Base-by-base conservation (phyloP, 108 stramenopile genomes). In the Nitzschia putrida region DNA sequence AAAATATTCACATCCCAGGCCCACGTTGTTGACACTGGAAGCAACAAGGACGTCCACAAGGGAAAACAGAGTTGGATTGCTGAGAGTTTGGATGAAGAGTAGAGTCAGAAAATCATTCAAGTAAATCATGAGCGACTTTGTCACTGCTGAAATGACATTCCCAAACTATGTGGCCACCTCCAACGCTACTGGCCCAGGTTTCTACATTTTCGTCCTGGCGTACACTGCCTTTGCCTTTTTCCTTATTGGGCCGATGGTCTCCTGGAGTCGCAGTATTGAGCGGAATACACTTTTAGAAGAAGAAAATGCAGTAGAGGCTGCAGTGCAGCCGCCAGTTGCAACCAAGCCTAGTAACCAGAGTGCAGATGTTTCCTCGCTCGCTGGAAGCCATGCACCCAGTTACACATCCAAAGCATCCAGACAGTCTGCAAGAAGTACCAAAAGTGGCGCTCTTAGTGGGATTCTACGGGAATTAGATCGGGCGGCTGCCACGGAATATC, bases 121-220 rank as follows among this genome's bases (percentile, higher is more conserved):
- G 29, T 34, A 34, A 4, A 34, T 3, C n/a, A 34, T 34, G 29
- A 34, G 29, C 29, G 29, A 34, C 29, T 34, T 34, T 4, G 29
- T 34, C 4, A 34, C 29, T 34, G 29, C 29, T 49, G 47, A 18
- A 5, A 16, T 59, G 37, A 50, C 72, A 0, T 80, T 80, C 29
- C 61, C 64, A 18, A 21, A 61, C 21, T 80, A 80, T 63, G 16
- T 49, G 7, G 61, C 64, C 4, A 21, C 29, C 8, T 44, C 79
- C 7, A 53, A 71, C 22, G 26, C 65, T 49, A 65, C 79, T 3
- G 69, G 68, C 0, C 40, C 47, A 2, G 50, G 66, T 0, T 75
- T 75, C 43, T 75, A 75, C 45, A 45, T 47, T 22, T 75, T 80
- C 53, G 74, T 80, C 1, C 26, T 71, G 37, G 64, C 42, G 2